Percentiles rank a stretch among this genome's conserved stretches.
phyloP scores from a whole-genome alignment of 805 yeast genomes.

The Sugiyamaella mastotermitis region DNA sequence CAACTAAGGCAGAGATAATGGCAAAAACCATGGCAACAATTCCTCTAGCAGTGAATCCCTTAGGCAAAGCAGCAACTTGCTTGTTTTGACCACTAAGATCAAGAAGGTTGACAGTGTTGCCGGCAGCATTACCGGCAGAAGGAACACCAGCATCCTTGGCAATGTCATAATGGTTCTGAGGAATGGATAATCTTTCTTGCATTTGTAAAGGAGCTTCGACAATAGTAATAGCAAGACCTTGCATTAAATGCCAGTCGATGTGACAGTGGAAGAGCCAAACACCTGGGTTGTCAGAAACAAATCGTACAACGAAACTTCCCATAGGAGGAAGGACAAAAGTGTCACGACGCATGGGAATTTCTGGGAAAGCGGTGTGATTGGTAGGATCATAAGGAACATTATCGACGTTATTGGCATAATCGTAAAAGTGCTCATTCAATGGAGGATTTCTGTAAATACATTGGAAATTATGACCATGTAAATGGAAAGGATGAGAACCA shows the following conservation, averaged over 20 bases:
- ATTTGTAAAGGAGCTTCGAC: constrained; percentile 79
- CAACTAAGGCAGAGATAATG: constrained; percentile 75
- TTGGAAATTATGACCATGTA: constrained; percentile 78
- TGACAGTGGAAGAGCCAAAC: constrained; percentile 95
- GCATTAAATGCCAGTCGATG: constrained; percentile 96
- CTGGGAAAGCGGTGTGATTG: constrained; percentile 44
- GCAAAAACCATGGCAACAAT: constrained; percentile 91
- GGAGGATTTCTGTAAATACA: constrained; percentile 39
- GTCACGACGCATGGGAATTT: constrained; percentile 59
- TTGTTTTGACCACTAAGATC: constrained; percentile 71
- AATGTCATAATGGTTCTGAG: constrained; percentile 52
- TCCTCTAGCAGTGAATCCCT: constrained; percentile 93
- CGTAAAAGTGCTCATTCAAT: constrained; percentile 41
- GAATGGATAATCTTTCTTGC: constrained; percentile 47
- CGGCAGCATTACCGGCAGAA: constrained; percentile 84
- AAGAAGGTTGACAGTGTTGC: constrained; percentile 52
- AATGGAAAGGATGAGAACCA: constrained; percentile 92
- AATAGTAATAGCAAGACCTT: constrained; percentile 78
- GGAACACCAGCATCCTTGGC: constrained; percentile 56
- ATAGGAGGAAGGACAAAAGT: constrained; percentile 65
- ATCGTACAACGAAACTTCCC: constrained; percentile 48
- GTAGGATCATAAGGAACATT: constrained; percentile 53
- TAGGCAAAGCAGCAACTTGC: constrained; percentile 63
- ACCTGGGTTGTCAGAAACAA: constrained; percentile 85
- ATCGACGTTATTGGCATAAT: constrained; percentile 48